Base-by-base conservation (phyloP, 352 stramenopile species). In the Pythium pyrilobum region DNA sequence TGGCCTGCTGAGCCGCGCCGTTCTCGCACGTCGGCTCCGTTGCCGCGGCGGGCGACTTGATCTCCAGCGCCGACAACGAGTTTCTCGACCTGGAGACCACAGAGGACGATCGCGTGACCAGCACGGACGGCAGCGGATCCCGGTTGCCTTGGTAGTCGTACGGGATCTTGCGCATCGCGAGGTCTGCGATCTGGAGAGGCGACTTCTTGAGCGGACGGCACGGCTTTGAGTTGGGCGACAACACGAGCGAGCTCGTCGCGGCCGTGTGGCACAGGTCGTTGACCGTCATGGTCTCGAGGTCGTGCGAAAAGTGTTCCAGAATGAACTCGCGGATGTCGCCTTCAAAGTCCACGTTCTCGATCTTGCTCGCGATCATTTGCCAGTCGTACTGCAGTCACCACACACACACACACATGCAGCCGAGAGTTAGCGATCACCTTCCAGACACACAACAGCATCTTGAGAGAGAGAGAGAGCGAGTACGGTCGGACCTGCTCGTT, bases 301-400 rank as follows among this genome's bases (percentile, higher is more conserved):
- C 53, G 23, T 67, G 44, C 34, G 70, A 29, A 27, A 55, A 71
- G 36, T 76, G 52, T 5, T 49, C 50, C 29, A 81, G n/a, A 7
- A 94, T 88, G 45, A 89, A 91, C 45, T 84, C 67, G 5, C 69
- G 62, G 43, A 94, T 81, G 48, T 92, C 75, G 27, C 58, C 59
- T 60, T 91, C 77, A 27, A 80, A 71, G 53, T 89, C 69, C 15
- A 92, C 73, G 40, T 67, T 78, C 40, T 92, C 81, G 36, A 94
- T 78, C 42, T 80, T 83, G 29, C 59, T 65, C 7, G 81, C 78
- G 44, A 86, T 68, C 52, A 90, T 86, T 44, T 94, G 83, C 79
- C 81, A 94, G 27, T 94, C 83, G 49, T 94, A 94, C 82, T 92
- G 48, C 12, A 43, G 8, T n/a, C n/a, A 44, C 10, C 13, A 25